Conservation (phyloP, 1,284 basidiomycete species). For the Cutaneotrichosporon spelunceum region DNA sequence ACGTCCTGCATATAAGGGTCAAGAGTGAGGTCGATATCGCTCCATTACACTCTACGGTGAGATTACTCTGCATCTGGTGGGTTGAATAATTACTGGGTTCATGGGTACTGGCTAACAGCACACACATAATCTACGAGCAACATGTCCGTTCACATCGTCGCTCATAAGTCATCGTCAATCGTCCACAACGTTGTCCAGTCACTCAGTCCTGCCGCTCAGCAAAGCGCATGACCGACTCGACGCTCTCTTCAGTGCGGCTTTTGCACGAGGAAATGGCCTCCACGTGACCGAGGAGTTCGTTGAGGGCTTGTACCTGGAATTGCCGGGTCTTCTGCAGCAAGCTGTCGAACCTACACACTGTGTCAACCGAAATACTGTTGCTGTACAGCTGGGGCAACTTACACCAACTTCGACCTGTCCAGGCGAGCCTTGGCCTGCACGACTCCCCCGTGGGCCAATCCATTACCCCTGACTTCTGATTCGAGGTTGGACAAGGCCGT, state of each 20-base stretch:
- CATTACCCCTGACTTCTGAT: constrained; percentile 38
- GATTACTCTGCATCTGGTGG: no score
- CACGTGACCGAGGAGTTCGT: constrained; percentile 41
- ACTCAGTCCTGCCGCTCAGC: constrained; percentile 37
- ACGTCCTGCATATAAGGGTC: no score
- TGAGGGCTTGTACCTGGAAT: constrained; percentile 38
- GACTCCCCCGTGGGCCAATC: constrained; percentile 40
- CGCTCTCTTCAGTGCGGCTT: constrained; percentile 41
- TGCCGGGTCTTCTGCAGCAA: constrained; percentile 42
- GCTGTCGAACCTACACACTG: constrained; percentile 38
- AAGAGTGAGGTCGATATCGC: no score
- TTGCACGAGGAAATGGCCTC: constrained; percentile 46
- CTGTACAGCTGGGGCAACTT: constrained; percentile 16
- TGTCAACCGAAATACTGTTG: background rate
- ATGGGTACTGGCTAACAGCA: no score
- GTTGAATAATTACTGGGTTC: no score
- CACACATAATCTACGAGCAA: background rate
- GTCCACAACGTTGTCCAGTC: background rate
- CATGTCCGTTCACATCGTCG: no score
- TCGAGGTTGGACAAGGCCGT: constrained; percentile 38
- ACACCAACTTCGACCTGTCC: constrained; percentile 44
- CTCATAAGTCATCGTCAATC: background rate
- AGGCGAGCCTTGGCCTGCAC: constrained; percentile 38
- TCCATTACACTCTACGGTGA: no score
- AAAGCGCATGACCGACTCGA: constrained; percentile 40